Evolutionary conservation across 1,284 basidiomycete species (phyloP), one percentile per base, ranked within the genome.

Genomic region (Tremellales sp.): DNA sequence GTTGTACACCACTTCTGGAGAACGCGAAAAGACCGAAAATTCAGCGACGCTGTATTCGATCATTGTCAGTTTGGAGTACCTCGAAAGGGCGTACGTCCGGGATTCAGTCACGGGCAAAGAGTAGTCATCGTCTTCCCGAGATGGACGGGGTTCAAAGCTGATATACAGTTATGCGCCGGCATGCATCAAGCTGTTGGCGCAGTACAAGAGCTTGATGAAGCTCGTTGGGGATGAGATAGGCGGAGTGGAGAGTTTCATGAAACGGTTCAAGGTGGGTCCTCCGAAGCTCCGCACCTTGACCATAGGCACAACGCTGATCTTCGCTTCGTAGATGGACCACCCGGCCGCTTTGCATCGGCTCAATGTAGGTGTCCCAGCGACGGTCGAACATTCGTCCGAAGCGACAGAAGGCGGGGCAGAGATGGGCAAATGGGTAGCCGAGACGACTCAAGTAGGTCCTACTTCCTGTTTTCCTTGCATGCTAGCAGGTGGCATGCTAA

Each of bases 151-250:
- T n/a, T n/a, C n/a, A n/a, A 39, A 22, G 39, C 25, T 41, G 29
- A 46, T 19, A 51, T 2, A n/a, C 45, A 93, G 90, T 78, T 98
- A 98, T 74, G 92, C 91, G 51, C 92, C 91, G 51, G 91, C 91
- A 56, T 98, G 94, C 70, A 90, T 89, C 15, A 81, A 89, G 40
- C 76, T 98, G 17, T 75, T 98, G 8, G 89, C 88, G 13, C 93
- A 97, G 75, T 97, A 93, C 78, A 97, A 97, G 81, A 96, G 91
- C 2, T 87, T 96, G 81, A 79, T 93, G 60, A 97, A 93, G 75
- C 81, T 97, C 33, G 86, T 98, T 12, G 84, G 84, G 21, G 85
- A 90, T 51, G 86, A 87, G 29, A 86, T 94, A 24, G 73, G 71
- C n/a, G 86, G 83, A 21, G 80, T 94, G 22, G 90, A 94, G 61